Evolutionary conservation across 768 basidiomycete genomes (phyloP), one percentile per base, ranked within the genome.

Genomic region (Panaeolus cyanescens): DNA sequence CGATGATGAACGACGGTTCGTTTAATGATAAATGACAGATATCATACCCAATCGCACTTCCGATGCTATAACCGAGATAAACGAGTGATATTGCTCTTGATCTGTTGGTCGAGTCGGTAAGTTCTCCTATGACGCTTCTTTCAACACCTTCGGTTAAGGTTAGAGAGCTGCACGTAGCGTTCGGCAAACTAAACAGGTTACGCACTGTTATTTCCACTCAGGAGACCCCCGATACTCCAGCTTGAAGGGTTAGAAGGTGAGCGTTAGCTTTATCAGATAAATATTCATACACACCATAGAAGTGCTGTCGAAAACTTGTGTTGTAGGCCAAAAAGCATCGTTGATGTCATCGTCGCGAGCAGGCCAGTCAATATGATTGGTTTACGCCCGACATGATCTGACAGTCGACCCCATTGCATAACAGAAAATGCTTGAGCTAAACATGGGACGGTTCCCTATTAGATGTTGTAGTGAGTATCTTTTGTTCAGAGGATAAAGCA

Each of bases 361-460:
- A 92, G 73, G 2, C 91, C 91, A 0, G 70, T 78, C 57, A 92
- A 74, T 59, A 92, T 83, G 25, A 92, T 84, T 0, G 91, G 91
- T 63, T 87, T 90, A 28, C 91, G 85, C 19, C 91, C 91, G 31
- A 91, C 73, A 40, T 78, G 76, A 60, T 92, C 91, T 8, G 90
- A 91, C 13, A 85, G 58, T 15, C 87, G 83, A 68, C 87, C 87
- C 89, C 90, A 92, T 65, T 89, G 84, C 9, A 92, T 72, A 30
- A 91, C 86, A 1, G 88, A 89, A 54, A 85, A 69, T 0, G 89
- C 89, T 73, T 92, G 88, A 0, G 88, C 86, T 7, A 88, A 76
- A 62, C 87, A 92, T 73, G 91, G 92, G 13, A 91, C 65, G 0
- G 91, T 91, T 80, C 90, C 85, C 91, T 92, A 60, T 19, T 42